Evolutionary conservation across 2,329 filamentous ascomycete genomes (phyloP), one percentile per base, ranked within the genome.

Genomic region (Septoria linicola): DNA sequence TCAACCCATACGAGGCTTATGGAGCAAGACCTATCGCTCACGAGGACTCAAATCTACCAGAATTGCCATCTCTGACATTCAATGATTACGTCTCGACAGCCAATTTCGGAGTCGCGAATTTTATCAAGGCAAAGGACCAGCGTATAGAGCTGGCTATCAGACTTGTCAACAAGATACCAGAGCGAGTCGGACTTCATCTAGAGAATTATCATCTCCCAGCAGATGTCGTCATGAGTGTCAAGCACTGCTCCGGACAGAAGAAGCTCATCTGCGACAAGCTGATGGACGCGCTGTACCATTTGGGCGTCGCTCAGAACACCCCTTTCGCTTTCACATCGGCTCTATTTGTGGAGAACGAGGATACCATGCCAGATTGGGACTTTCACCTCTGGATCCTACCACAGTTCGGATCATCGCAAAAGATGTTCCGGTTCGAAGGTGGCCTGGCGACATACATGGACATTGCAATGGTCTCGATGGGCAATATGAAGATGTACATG

Each of bases 401-500:
- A 5, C 46, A 49, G 35, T 27, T 39, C 4, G 44, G 17, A 27
- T 27, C 23, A 27, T 27, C 23, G 21, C 11, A 27, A 10, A 41
- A 49, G 27, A 13, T 42, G 7, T 41, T 27, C n/a, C 37, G 14
- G 1, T 49, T 42, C 21, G 4, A 35, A 7, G 37, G 27, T 5
- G 46, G 40, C 19, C 13, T 49, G 20, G 37, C 21, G 5, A 42
- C 42, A 7, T 49, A 25, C 14, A 5, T 49, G 20, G 30, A 49
- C n/a, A 23, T 8, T 5, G 16, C 7, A 8, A 41, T 34, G 30
- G 37, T 42, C 6, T 23, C 8, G 4, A n/a, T 10, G 8, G 46
- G 39, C 4, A 42, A 49, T 42, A 5, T 11, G 13, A 49, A 27
- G 19, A 16, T 42, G 46, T 49, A 49, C 30, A 43, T 49, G 46